Evolutionary conservation across 2,329 filamentous ascomycete genomes (phyloP).

Genomic region (Fusarium keratoplasticum): DNA sequence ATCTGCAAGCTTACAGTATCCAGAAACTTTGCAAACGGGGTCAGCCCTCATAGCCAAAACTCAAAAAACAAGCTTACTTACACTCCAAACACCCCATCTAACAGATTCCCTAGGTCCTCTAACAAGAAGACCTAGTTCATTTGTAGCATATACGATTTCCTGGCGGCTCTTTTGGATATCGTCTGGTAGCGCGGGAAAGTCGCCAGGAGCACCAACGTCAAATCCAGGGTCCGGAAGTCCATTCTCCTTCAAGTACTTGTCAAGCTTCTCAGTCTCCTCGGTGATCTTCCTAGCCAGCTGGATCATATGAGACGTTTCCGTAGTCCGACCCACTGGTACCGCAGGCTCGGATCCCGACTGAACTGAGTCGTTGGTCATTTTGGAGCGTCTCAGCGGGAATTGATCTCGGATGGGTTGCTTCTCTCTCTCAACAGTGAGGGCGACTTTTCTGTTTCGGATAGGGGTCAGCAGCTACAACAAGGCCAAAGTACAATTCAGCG

Average conservation of each 20-base stretch:
- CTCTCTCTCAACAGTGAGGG: not conserved
- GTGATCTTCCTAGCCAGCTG: slow-evolving; percentile 61
- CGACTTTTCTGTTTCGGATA: not conserved
- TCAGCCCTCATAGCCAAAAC: slow-evolving; percentile 19
- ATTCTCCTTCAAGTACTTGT: slow-evolving; percentile 58
- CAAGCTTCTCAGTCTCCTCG: slow-evolving; percentile 61
- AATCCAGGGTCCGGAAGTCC: slow-evolving; percentile 58
- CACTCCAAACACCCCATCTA: slow-evolving; percentile 65
- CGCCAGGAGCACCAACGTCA: slow-evolving; percentile 55
- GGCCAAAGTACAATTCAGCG: not conserved
- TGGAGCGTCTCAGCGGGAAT: not conserved
- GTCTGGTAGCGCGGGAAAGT: slow-evolving; percentile 61
- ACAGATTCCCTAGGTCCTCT: slow-evolving; percentile 63
- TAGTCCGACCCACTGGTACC: slow-evolving; percentile 15
- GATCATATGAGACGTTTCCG: slow-evolving; percentile 54
- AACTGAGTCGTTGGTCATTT: not conserved
- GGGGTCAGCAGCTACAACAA: not conserved
- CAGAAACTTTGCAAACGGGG: slow-evolving; percentile 53
- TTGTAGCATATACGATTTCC: slow-evolving; percentile 61
- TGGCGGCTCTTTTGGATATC: slow-evolving; percentile 59
- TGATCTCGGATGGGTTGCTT: not conserved
- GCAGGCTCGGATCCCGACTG: not conserved
- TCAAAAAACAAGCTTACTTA: slow-evolving; percentile 45
- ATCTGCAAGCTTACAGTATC: slow-evolving; percentile 63
- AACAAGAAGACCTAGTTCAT: slow-evolving; percentile 60